Conservation (phyloP, 345 rosid genomes). For the Salix exigua region DNA sequence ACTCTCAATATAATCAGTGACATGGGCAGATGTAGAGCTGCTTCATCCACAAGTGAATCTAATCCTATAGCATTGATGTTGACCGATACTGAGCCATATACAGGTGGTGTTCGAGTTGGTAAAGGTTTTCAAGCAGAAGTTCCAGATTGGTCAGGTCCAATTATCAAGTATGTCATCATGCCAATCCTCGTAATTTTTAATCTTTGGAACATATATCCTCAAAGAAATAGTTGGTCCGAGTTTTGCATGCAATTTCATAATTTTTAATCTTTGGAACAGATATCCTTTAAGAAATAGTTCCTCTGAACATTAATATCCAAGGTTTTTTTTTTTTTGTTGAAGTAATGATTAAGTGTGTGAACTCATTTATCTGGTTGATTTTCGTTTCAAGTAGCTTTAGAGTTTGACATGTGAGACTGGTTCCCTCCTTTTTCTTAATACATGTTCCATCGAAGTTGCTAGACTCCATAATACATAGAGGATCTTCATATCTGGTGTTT, state of each 20-base stretch:
- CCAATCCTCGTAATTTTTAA: slow-evolving; percentile 8
- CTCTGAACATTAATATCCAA: not conserved
- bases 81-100: slow-evolving; percentile 53
- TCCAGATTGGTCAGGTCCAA: slow-evolving; percentile 79
- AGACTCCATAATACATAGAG: not conserved
- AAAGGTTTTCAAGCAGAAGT: slow-evolving; percentile 88
- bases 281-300: too few relatives aligned
- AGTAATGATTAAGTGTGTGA: not conserved
- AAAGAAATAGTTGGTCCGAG: not conserved
- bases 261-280: too few relatives aligned
- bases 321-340: not conserved
- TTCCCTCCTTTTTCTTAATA: not conserved
- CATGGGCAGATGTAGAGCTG: slow-evolving; percentile 30
- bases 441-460: not conserved
- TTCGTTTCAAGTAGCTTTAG: not conserved
- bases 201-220: not conserved
- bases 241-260: not conserved
- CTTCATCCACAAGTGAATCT: slow-evolving; percentile 29
- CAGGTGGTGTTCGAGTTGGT: slow-evolving; percentile 53
- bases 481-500: not conserved
- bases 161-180: slow-evolving; percentile 41
- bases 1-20: slow-evolving; percentile 32
- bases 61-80: slow-evolving; percentile 45
- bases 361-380: not conserved
- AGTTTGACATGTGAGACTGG: not conserved